phyloP scores from a whole-genome alignment of 2,329 filamentous ascomycete genomes.

The Aspergillus sp. region DNA sequence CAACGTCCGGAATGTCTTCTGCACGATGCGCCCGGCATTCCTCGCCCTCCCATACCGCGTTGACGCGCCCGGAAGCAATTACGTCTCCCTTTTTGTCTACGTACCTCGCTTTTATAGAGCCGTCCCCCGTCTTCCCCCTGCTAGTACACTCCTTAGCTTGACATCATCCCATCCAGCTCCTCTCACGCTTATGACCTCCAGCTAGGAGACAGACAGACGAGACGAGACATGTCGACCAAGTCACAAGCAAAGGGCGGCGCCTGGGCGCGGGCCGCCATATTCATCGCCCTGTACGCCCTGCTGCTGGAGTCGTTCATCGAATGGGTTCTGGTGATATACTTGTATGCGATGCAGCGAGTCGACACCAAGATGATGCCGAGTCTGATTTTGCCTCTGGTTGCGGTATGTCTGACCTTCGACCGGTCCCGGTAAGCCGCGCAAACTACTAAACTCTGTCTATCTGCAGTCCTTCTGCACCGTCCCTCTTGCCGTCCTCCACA shows the following conservation, averaged over 20 bases:
- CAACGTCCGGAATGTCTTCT: background rate
- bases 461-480: conserved; percentile 28
- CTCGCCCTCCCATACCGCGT: conserved; percentile 7
- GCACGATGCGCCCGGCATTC: conserved; percentile 6
- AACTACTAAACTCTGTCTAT: no score
- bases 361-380: conserved; percentile 31
- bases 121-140: no score
- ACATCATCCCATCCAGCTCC: background rate
- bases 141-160: background rate
- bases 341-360: conserved; percentile 25
- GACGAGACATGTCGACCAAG: conserved; percentile 1
- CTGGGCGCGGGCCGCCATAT: conserved; percentile 29
- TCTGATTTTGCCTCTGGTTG: conserved; percentile 25
- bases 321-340: conserved; percentile 24
- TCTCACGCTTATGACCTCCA: background rate
- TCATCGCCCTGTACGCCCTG: conserved; percentile 25
- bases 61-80: conserved; percentile 7
- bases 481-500: conserved; percentile 27
- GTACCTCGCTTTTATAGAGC: background rate
- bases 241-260: conserved; percentile 18
- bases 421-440: no score
- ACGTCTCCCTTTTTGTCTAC: conserved; percentile 3
- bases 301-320: conserved; percentile 27
- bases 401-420: no score
- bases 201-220: background rate